Evolutionary conservation across 2,329 filamentous ascomycete species (phyloP).

Genomic region (Didymella arachidicola): DNA sequence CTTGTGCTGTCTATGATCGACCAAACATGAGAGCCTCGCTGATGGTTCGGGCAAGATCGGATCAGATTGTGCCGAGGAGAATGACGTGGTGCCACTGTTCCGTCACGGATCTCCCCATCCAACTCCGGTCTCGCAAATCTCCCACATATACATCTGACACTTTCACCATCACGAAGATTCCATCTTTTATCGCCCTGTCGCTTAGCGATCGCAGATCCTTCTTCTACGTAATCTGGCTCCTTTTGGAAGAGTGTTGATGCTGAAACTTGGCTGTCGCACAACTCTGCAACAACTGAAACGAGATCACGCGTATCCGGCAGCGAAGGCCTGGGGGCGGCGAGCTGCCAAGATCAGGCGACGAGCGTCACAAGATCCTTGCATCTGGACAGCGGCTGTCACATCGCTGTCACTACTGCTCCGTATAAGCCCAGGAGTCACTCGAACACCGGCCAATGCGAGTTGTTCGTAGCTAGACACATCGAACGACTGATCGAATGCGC

Average conservation of each 20-base stretch:
- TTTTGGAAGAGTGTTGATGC: slow-evolving; percentile 10
- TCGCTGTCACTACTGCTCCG: slow-evolving; percentile 6
- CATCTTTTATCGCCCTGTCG: background rate
- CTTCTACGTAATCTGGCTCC: background rate
- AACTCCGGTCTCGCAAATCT: slow-evolving; percentile 10
- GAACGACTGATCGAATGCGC: background rate
- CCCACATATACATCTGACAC: background rate
- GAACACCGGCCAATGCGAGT: background rate
- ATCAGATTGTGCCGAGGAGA: slow-evolving; percentile 19
- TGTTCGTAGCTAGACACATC: background rate
- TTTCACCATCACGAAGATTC: background rate
- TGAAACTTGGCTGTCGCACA: slow-evolving; percentile 12
- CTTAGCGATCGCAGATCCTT: background rate
- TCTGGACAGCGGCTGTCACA: slow-evolving; percentile 15
- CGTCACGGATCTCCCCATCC: slow-evolving; percentile 9
- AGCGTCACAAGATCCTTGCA: slow-evolving; percentile 1
- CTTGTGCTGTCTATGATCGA: background rate
- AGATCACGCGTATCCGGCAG: background rate
- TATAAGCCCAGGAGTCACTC: background rate
- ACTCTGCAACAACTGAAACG: slow-evolving; percentile 18
- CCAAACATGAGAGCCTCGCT: slow-evolving; percentile 1
- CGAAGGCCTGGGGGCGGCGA: slow-evolving; percentile 10
- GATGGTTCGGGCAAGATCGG: slow-evolving; percentile 15
- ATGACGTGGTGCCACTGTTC: slow-evolving; percentile 11
- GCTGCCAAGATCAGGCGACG: slow-evolving; percentile 2